Conservation (phyloP, 352 stramenopile genomes). For the Phytophthora agathidicida region DNA sequence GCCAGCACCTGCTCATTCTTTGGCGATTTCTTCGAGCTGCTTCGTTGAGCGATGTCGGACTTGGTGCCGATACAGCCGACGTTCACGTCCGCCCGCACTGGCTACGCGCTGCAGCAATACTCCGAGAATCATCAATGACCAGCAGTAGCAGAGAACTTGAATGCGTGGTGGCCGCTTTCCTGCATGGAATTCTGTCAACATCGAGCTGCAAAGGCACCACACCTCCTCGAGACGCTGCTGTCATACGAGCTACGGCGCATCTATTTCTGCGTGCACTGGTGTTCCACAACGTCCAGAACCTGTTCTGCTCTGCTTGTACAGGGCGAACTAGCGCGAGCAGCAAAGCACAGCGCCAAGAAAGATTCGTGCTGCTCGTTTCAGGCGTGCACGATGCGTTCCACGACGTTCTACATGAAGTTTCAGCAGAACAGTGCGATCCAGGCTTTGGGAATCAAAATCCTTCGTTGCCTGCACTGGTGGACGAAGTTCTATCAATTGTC, state of each 20-base stretch:
- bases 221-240: neutral
- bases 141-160: neutral
- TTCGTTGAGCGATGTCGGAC: neutral
- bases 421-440: neutral
- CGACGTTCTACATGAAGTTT: neutral
- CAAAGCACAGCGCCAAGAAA: neutral
- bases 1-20: conserved; percentile 23
- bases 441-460: neutral
- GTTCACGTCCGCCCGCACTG: conserved; percentile 2
- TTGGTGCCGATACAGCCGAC: neutral
- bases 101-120: conserved; percentile 1
- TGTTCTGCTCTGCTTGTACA: conserved; percentile 7
- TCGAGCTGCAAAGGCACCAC: no score
- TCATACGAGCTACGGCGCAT: conserved; percentile 1
- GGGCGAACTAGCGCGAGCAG: neutral
- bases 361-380: conserved; percentile 11
- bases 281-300: conserved; percentile 3
- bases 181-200: neutral
- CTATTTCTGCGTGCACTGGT: conserved; percentile 17
- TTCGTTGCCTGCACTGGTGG: conserved; percentile 32
- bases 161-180: conserved; percentile 8
- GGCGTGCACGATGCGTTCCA: conserved; percentile 12
- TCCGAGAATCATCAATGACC: neutral
- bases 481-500: conserved; percentile 36
- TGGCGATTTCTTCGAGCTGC: conserved; percentile 16